Evolutionary conservation across 768 basidiomycete species (phyloP), one percentile per base, ranked within the genome.

Genomic region (Podaxis sp.): DNA sequence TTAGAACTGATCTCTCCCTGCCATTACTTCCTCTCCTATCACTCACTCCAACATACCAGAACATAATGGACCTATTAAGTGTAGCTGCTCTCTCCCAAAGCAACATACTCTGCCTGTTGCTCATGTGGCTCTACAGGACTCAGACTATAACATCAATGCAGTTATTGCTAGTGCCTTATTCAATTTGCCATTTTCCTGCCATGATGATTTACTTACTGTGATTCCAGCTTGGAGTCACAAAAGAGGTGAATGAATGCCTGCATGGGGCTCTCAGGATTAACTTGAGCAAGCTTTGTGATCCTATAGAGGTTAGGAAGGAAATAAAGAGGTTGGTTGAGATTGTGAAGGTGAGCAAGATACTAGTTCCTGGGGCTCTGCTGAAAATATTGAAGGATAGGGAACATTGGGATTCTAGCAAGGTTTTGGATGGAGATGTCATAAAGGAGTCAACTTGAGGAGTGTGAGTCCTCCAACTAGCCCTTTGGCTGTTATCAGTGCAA

Each of bases 121-220:
- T 53, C 75, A 82, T 59, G 74, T 89, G 46, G 85, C 88, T 1
- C 74, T 91, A 12, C 87, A 89, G 68, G 84, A 84, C 61, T 83
- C 84, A 61, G 84, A 87, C 61, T 80, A 82, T 30, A 68, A 72
- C 15, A 73, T 81, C 2, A 80, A 82, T 54, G 85, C 83, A 10
- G 75, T 90, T 41, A 78, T 90, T 40, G 83, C 90, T 70, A 89
- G 86, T 0, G 79, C 88, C 5, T 77, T 91, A 12, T 76, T 80
- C 46, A 72, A 71, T 24, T 75, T 82, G 12, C 89, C 88, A 0
- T 91, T 90, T 74, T 88, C 87, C 73, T 89, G 88, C 72, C 88
- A 91, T 69, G 87, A 89, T 63, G 88, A 91, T 66, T 80, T 90
- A 44, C 68, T 89, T 58, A 79, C 82, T 0, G 90, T 91, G 89